phyloP scores from a whole-genome alignment of 2,329 filamentous ascomycete genomes.

The Colletotrichum tropicale region DNA sequence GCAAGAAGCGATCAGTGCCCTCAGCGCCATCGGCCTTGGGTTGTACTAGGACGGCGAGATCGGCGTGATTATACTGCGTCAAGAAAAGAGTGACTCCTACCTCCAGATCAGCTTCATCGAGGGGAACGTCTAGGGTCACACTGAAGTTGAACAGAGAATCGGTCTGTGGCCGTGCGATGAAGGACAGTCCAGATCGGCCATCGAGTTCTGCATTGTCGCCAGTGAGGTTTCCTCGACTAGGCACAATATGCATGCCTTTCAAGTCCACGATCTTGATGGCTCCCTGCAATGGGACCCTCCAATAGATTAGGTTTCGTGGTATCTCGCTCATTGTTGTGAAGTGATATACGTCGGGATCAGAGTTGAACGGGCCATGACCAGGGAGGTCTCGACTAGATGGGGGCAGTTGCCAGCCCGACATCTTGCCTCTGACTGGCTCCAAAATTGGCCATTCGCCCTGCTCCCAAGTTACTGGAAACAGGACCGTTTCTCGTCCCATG shows the following conservation, averaged over 20 bases:
- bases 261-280: not conserved
- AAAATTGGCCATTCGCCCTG: not conserved
- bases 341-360: not conserved
- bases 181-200: not conserved
- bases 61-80: not conserved
- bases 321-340: not conserved
- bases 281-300: not conserved
- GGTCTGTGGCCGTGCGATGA: not conserved
- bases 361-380: not conserved
- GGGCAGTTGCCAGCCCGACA: not conserved
- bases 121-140: not conserved
- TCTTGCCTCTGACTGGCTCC: not conserved
- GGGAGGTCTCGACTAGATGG: not conserved
- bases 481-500: not conserved
- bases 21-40: not conserved
- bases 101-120: not conserved
- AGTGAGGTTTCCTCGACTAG: not conserved
- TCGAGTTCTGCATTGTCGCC: not conserved
- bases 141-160: not conserved
- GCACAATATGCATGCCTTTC: not conserved
- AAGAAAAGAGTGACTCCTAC: not conserved
- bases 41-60: not conserved
- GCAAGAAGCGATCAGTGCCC: not conserved
- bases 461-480: not conserved
- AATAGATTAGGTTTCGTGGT: not conserved